A percentile compares a stretch with the other conserved stretches of the same genome.
These are phyloP conservation scores for Paraglomus occultum DNA, from an alignment of 192 early-diverging fungal species.

Conservation along the genomic window DNA sequence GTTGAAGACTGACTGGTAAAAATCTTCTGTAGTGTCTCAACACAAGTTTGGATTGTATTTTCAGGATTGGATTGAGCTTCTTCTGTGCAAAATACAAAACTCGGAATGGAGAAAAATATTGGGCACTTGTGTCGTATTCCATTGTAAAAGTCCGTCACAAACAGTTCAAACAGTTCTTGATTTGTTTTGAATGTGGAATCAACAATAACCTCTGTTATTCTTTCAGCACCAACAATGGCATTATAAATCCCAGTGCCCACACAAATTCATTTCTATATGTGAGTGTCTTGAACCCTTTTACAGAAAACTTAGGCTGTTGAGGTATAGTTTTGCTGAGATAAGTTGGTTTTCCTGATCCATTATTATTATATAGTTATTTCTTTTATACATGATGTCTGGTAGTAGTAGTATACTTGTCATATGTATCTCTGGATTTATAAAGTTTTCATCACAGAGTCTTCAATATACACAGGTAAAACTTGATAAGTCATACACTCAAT, in stretches of 20 bases:
- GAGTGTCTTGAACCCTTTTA: too few relatives aligned
- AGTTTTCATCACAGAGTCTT: too few relatives aligned
- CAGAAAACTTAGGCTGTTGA: too few relatives aligned
- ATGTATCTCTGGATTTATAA: too few relatives aligned
- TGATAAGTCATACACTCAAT: too few relatives aligned
- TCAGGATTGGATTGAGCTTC: not conserved
- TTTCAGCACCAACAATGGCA: too few relatives aligned
- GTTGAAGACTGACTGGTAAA: not conserved
- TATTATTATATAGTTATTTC: constrained; percentile 8
- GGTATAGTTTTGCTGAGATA: not conserved
- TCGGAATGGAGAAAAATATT: not conserved
- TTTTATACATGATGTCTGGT: not conserved
- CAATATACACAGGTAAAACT: too few relatives aligned
- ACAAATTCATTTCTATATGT: too few relatives aligned
- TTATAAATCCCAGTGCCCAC: too few relatives aligned
- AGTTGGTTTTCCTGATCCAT: constrained; percentile 3
- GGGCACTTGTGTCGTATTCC: not conserved
- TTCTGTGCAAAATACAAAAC: not conserved
- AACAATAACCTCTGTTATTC: not conserved
- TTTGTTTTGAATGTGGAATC: constrained; percentile 13
- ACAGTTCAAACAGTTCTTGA: constrained; percentile 1
- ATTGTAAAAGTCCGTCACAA: not conserved
- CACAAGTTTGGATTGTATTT: not conserved
- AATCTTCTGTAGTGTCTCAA: not conserved
- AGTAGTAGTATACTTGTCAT: constrained; percentile 14